These are phyloP conservation scores for Podospora pseudoanserina DNA, from an alignment of 495 filamentous ascomycete species.

Conservation along the genomic window DNA sequence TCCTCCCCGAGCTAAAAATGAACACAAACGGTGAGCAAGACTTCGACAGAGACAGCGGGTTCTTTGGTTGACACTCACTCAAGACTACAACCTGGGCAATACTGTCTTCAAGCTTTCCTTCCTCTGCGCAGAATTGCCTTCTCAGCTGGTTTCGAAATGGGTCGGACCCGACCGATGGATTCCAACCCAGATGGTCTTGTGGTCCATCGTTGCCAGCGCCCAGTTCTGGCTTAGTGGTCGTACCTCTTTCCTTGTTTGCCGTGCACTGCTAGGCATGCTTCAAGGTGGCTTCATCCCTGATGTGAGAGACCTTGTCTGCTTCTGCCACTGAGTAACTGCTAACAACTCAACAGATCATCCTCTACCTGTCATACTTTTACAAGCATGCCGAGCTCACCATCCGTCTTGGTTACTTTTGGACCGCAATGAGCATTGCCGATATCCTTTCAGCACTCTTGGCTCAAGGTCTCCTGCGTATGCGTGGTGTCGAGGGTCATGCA, in stretches of 20 bases:
- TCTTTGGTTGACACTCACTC: background rate
- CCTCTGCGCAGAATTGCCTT: conserved; percentile 68
- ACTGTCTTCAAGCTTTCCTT: conserved; percentile 70
- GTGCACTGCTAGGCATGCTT: conserved; percentile 66
- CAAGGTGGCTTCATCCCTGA: conserved; percentile 69
- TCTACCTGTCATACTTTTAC: conserved; percentile 73
- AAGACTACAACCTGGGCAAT: conserved; percentile 72
- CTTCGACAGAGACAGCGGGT: background rate
- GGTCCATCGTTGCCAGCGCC: conserved; percentile 66
- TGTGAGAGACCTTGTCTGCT: conserved; percentile 19
- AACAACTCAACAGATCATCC: conserved; percentile 29
- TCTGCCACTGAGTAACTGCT: background rate
- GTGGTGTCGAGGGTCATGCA: conserved; percentile 51
- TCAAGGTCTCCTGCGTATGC: conserved; percentile 67
- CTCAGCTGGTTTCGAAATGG: conserved; percentile 71
- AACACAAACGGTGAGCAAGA: conserved; percentile 34
- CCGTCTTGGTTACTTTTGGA: conserved; percentile 55
- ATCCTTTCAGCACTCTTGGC: conserved; percentile 69
- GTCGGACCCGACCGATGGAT: conserved; percentile 85
- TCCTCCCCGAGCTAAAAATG: conserved; percentile 34
- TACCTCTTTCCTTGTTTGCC: conserved; percentile 58
- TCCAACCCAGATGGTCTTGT: conserved; percentile 73
- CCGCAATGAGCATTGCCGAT: conserved; percentile 59
- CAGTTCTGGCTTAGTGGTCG: conserved; percentile 64
- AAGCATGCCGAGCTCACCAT: conserved; percentile 59